Percentiles rank a stretch among this genome's conserved stretches.
Conservation (phyloP, 1,284 basidiomycete genomes). For the Ustilago shanxiensis region DNA sequence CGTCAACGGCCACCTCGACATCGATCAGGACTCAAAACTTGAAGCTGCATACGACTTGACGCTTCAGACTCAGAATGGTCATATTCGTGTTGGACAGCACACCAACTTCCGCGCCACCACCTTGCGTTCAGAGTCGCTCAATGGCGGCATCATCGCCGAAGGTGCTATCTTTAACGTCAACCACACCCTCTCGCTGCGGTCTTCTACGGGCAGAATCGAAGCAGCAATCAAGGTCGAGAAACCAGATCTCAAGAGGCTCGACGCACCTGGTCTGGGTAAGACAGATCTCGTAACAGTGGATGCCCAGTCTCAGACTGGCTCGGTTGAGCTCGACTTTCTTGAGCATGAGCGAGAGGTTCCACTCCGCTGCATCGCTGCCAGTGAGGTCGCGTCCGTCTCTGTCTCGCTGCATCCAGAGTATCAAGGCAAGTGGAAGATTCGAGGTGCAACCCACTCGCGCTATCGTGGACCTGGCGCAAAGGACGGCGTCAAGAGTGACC, state of each 20-base stretch:
- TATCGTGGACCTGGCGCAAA: conserved; percentile 30
- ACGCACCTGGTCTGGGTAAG: conserved; percentile 35
- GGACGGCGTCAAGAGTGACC: conserved; percentile 25
- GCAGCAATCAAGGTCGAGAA: conserved; percentile 49
- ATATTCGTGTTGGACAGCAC: conserved; percentile 41
- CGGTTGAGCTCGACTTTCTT: conserved; percentile 47
- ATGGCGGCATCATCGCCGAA: conserved; percentile 44
- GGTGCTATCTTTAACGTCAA: conserved; percentile 52
- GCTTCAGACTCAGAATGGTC: conserved; percentile 44
- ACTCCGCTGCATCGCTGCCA: conserved; percentile 42
- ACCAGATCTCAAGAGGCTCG: conserved; percentile 37
- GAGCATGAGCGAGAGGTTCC: conserved; percentile 43
- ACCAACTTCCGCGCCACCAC: conserved; percentile 43
- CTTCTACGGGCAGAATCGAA: conserved; percentile 45
- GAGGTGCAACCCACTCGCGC: conserved; percentile 48
- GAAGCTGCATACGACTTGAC: conserved; percentile 45
- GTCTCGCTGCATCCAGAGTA: conserved; percentile 43
- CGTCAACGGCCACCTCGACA: conserved; percentile 40
- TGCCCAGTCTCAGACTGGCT: conserved; percentile 44
- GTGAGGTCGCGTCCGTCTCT: conserved; percentile 35
- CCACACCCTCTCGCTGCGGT: conserved; percentile 43
- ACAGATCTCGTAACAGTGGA: conserved; percentile 42
- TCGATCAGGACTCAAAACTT: conserved; percentile 32
- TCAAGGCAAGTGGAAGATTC: conserved; percentile 49
- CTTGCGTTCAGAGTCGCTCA: conserved; percentile 39